Evolutionary conservation across 2,329 filamentous ascomycete genomes (phyloP), one percentile per base, ranked within the genome.

Genomic region (Balansia obtecta): DNA sequence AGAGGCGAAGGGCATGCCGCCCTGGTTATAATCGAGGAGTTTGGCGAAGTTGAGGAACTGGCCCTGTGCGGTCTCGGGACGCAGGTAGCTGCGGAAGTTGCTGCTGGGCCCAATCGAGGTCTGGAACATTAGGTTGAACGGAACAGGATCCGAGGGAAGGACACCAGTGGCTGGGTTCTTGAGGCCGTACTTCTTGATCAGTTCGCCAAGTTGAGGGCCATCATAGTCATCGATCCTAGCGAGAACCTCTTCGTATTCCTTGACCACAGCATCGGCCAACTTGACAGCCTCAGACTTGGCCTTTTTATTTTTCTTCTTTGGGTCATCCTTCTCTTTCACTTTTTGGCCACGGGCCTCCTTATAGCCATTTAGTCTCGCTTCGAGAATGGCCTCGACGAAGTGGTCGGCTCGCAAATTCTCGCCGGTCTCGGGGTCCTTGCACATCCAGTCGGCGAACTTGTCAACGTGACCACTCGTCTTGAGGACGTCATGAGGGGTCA

Each of bases 91-190:
- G 45, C 86, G 80, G 55, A 86, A 75, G 64, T 94, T 90, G 68
- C 86, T 86, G 72, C 87, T 94, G 51, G 91, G 90, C 54, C 93
- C 93, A 64, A 98, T 97, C 37, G 86, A 77, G 41, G 91, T 96
- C 69, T 91, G 85, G 76, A 97, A 98, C 93, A 98, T 98, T 63
- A 98, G 82, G 72, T 98, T 98, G 80, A 97, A 96, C 41, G 88
- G 77, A 47, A 95, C 85, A 3, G 93, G 93, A 32, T 86, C 83
- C 30, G 81, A 79, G 38, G 94, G 83, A 59, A 86, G 79, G 54
- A 82, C 79, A 58, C 83, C 85, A 58, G 86, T 95, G 47, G 77
- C 76, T 30, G 91, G 90, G 70, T 95, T 95, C 71, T 81, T 86
- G 68, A 98, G 85, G 57, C 95, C 82, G 69, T 93, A 86, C 73